Evolutionary conservation across 768 basidiomycete genomes (phyloP).

Genomic region (Boletellus sp.): DNA sequence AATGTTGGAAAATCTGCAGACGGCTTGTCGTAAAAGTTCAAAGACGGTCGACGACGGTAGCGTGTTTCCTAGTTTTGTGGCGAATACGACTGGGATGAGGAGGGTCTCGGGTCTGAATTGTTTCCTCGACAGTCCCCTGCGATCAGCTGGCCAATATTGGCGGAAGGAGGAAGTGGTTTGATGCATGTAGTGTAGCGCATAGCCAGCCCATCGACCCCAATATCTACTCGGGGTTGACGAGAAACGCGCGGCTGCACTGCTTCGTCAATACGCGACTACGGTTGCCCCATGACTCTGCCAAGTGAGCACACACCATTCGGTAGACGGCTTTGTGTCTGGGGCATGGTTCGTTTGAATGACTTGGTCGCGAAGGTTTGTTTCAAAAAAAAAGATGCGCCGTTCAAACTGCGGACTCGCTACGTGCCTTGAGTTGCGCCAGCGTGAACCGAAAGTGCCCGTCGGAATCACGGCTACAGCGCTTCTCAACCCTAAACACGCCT

Average conservation of each 20-base stretch:
- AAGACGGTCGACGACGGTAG: slow-evolving; percentile 27
- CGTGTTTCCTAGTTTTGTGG: slow-evolving; percentile 16
- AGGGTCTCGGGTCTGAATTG: slow-evolving; percentile 9
- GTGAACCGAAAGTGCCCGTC: too few relatives aligned
- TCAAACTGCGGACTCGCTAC: neutral
- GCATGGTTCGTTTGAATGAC: neutral
- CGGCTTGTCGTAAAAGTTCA: slow-evolving; percentile 21
- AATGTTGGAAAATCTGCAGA: slow-evolving; percentile 26
- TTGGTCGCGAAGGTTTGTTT: neutral
- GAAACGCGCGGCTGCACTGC: neutral
- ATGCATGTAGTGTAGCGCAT: neutral
- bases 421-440: neutral
- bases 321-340: too few relatives aligned
- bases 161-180: slow-evolving; percentile 9
- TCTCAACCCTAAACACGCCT: too few relatives aligned
- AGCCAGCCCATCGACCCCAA: neutral
- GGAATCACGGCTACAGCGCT: too few relatives aligned
- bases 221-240: neutral
- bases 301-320: neutral
- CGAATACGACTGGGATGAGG: slow-evolving; percentile 27
- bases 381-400: neutral
- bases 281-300: too few relatives aligned
- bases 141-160: neutral
- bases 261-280: neutral
- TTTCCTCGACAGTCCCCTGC: neutral